Evolutionary conservation across 1,284 basidiomycete species (phyloP).

Genomic region (Ceratobasidium sp.): DNA sequence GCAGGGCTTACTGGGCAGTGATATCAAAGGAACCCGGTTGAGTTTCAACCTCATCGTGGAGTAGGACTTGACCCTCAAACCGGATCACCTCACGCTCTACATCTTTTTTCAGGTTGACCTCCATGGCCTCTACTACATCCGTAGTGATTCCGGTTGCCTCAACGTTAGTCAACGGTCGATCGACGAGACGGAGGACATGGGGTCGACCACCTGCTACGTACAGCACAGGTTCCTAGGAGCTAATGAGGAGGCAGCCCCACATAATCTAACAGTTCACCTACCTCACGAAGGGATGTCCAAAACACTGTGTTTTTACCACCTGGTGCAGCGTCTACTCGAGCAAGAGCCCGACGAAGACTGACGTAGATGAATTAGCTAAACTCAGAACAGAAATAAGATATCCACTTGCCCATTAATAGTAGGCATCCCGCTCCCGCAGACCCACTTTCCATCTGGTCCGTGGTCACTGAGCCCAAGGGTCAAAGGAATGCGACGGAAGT

Average conservation of each 20-base stretch:
- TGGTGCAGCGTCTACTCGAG: slow-evolving; percentile 83
- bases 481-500: slow-evolving; percentile 86
- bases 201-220: slow-evolving; percentile 87
- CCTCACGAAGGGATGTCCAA: slow-evolving; percentile 94
- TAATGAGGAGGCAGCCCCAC: slow-evolving; percentile 25
- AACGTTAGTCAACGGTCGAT: slow-evolving; percentile 91
- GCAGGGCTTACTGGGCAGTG: slow-evolving; percentile 68
- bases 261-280: slow-evolving; percentile 52
- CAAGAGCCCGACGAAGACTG: slow-evolving; percentile 85
- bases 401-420: slow-evolving; percentile 81
- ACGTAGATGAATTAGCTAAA: slow-evolving; percentile 20
- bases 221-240: slow-evolving; percentile 87
- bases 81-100: slow-evolving; percentile 83
- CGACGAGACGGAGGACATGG: slow-evolving; percentile 91
- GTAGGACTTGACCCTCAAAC: slow-evolving; percentile 84
- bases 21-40: slow-evolving; percentile 90
- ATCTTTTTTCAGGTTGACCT: slow-evolving; percentile 89
- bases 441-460: slow-evolving; percentile 67
- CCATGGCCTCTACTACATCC: slow-evolving; percentile 93
- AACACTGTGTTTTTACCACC: slow-evolving; percentile 78
- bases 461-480: slow-evolving; percentile 60
- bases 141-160: slow-evolving; percentile 98
- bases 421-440: slow-evolving; percentile 94
- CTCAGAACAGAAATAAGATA: slow-evolving; percentile 25
- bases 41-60: slow-evolving; percentile 97